Percentiles rank a stretch among this genome's conserved stretches.
Conservation (phyloP, 2,329 filamentous ascomycete genomes). For the Colletotrichum higginsianum region DNA sequence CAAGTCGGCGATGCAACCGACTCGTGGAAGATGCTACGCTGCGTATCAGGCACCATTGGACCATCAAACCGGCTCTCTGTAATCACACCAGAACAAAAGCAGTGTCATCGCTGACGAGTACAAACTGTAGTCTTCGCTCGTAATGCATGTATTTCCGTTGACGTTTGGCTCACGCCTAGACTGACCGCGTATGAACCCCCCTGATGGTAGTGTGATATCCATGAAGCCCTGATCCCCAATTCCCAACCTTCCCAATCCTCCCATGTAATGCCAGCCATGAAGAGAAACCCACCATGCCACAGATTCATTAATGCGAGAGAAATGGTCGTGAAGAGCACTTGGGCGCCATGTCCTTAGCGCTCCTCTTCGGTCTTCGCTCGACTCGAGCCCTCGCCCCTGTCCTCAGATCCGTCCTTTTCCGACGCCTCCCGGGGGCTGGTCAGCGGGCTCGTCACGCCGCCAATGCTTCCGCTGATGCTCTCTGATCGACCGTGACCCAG, state of each 20-base stretch:
- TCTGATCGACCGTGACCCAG: slow-evolving; percentile 85
- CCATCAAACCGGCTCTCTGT: neutral
- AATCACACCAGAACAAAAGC: too few species aligned
- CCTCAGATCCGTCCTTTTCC: slow-evolving; percentile 45
- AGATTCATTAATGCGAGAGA: slow-evolving; percentile 28
- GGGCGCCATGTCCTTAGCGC: slow-evolving; percentile 1
- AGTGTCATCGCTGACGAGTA: neutral
- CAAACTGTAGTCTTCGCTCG: slow-evolving; percentile 11
- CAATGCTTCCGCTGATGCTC: slow-evolving; percentile 84
- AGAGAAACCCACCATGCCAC: neutral
- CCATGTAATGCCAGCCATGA: slow-evolving; percentile 26
- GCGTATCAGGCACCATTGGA: neutral
- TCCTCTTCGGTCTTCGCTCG: slow-evolving; percentile 51
- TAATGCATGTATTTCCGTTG: slow-evolving; percentile 35
- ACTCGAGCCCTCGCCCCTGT: slow-evolving; percentile 50
- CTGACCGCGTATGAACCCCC: slow-evolving; percentile 16
- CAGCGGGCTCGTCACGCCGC: slow-evolving; percentile 73
- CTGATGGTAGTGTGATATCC: slow-evolving; percentile 25
- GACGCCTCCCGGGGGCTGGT: slow-evolving; percentile 68
- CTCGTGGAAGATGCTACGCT: neutral
- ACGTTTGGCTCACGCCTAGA: slow-evolving; percentile 19
- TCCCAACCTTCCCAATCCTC: slow-evolving; percentile 9
- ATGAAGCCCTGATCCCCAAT: slow-evolving; percentile 18
- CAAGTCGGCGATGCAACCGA: neutral
- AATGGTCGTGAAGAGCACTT: slow-evolving; percentile 19